phyloP scores from a whole-genome alignment of 2,329 filamentous ascomycete genomes.

The Pseudogymnoascus sp. region DNA sequence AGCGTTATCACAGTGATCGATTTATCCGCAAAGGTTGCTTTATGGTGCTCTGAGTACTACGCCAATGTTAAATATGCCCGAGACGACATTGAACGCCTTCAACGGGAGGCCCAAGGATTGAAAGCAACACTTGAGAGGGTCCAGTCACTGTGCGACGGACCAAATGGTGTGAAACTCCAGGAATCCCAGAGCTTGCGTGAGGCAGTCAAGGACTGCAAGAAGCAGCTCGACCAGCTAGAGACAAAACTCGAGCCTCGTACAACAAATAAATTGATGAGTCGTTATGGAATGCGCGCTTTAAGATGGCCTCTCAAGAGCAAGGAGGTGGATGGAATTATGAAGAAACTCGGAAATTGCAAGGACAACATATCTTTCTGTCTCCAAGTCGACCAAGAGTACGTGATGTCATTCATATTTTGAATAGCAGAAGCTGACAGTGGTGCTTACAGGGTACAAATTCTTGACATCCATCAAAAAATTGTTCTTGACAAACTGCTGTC shows the following conservation, averaged over 20 bases:
- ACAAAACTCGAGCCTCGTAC: constrained; percentile 21
- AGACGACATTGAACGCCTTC: constrained; percentile 30
- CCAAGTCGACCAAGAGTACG: constrained; percentile 31
- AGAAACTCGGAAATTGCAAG: constrained; percentile 25
- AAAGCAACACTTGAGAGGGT: constrained; percentile 23
- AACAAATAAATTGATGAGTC: constrained; percentile 26
- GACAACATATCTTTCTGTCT: constrained; percentile 27
- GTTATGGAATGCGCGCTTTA: constrained; percentile 29
- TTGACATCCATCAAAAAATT: constrained; percentile 5
- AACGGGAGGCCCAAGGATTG: constrained; percentile 24
- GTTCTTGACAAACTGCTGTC: constrained; percentile 5
- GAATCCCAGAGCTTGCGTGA: constrained; percentile 21
- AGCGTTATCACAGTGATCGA: constrained; percentile 34
- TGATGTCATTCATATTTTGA: constrained; percentile 7
- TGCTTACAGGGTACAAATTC: constrained; percentile 1
- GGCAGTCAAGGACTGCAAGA: constrained; percentile 18
- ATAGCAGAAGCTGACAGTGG: neutral
- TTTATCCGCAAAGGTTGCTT: constrained; percentile 31
- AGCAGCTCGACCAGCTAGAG: constrained; percentile 22
- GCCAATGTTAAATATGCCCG: constrained; percentile 27
- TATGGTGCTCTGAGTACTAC: constrained; percentile 32
- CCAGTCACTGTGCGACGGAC: constrained; percentile 24
- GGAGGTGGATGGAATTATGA: constrained; percentile 27
- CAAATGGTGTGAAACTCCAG: constrained; percentile 23
- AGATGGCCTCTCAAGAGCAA: constrained; percentile 35